Evolutionary conservation across 1,284 basidiomycete genomes (phyloP).

Genomic region (Puccinia brachypodii): DNA sequence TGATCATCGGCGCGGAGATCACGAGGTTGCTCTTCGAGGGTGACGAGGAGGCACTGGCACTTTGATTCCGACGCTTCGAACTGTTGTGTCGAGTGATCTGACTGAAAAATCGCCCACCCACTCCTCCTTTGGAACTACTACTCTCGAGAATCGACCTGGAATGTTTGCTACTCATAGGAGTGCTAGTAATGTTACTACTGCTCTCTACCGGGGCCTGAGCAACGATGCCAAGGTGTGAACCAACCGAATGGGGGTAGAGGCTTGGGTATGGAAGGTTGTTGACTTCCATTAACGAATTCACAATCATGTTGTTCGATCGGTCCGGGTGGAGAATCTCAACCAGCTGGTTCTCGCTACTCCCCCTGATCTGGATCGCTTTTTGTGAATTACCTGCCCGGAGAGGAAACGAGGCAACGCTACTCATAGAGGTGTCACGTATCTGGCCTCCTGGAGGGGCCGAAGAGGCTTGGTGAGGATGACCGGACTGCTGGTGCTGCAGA

Average conservation of each 20-base stretch:
- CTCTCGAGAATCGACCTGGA: background rate
- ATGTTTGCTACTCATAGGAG: background rate
- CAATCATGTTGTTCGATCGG: background rate
- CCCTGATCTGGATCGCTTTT: constrained; percentile 32
- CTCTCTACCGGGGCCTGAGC: background rate
- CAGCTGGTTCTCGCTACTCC: background rate
- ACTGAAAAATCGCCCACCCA: constrained; percentile 6
- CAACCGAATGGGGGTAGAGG: constrained; percentile 24
- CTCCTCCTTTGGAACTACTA: background rate
- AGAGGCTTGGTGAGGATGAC: background rate
- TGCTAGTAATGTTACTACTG: background rate
- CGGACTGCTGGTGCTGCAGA: background rate
- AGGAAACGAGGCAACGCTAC: constrained; percentile 31
- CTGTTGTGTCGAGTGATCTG: constrained; percentile 9
- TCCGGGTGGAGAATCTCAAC: constrained; percentile 22
- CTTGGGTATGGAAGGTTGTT: constrained; percentile 27
- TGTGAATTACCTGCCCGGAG: constrained; percentile 1
- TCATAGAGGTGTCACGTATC: constrained; percentile 17
- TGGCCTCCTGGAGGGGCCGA: background rate
- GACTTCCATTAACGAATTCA: constrained; percentile 37
- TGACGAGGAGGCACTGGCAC: background rate
- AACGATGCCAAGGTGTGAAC: background rate
- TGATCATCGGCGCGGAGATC: background rate
- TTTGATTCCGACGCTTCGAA: background rate
- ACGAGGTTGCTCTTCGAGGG: background rate